phyloP scores from a whole-genome alignment of 225 moss, liverwort and hornwort species.

The Takakia lepidozioides region DNA sequence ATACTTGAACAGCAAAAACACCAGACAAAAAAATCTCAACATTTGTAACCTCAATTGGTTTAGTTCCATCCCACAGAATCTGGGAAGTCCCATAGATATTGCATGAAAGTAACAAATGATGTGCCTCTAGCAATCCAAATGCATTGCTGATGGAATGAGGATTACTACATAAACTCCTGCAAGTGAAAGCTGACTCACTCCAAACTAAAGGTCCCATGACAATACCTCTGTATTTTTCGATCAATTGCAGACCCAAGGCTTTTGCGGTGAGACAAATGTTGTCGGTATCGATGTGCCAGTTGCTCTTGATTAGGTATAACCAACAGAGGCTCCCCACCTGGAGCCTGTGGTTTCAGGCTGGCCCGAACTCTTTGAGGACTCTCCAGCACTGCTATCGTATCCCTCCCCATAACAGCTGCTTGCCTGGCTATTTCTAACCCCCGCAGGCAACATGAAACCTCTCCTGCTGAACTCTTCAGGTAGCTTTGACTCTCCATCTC shows the following conservation, averaged over 20 bases:
- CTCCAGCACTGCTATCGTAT: constrained; percentile 18
- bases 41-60: no score
- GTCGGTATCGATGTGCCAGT: constrained; percentile 6
- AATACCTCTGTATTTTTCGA: constrained; percentile 12
- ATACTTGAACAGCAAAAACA: no score
- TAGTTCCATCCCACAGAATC: no score
- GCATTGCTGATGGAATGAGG: no score
- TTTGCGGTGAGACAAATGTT: constrained; percentile 11
- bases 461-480: constrained; percentile 6
- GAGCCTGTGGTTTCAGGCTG: constrained; percentile 5
- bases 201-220: no score
- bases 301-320: constrained; percentile 10
- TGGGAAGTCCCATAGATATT: no score
- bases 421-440: constrained; percentile 18
- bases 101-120: no score
- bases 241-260: constrained; percentile 2
- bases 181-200: no score
- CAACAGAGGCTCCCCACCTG: constrained; percentile 7
- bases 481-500: constrained; percentile 6
- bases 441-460: constrained; percentile 3
- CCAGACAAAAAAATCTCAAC: no score
- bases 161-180: no score
- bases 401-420: constrained; percentile 9
- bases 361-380: constrained; percentile 8
- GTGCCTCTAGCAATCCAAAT: no score